Percentiles rank a stretch among this genome's conserved stretches.
These are phyloP conservation scores for Cubamyces sp. DNA, from an alignment of 768 basidiomycete species.

Conservation along the genomic window DNA sequence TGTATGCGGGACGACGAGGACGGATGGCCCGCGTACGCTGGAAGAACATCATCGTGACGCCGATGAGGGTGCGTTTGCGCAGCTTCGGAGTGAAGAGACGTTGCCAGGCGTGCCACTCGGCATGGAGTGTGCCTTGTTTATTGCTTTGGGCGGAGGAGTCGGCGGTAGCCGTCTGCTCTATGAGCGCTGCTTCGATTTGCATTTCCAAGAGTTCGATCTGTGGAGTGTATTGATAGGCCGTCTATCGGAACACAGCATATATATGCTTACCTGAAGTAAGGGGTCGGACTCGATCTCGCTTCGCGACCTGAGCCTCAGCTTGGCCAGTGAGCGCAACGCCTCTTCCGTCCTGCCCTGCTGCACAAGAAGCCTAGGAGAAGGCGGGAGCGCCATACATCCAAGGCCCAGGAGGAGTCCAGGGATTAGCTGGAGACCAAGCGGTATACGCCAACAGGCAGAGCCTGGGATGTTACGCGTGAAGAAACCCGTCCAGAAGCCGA, in stretches of 20 bases:
- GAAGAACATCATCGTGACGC: constrained; percentile 78
- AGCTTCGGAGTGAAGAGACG: constrained; percentile 58
- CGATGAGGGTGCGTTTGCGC: constrained; percentile 66
- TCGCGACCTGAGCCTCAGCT: constrained; percentile 51
- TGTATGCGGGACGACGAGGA: neutral
- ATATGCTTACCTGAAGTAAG: constrained; percentile 47
- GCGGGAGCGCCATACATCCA: constrained; percentile 62
- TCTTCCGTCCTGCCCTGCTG: constrained; percentile 58
- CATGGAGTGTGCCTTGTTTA: constrained; percentile 25
- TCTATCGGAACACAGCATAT: neutral
- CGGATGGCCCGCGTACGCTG: constrained; percentile 65
- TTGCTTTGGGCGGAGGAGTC: neutral
- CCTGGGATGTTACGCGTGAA: constrained; percentile 66
- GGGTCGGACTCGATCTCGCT: constrained; percentile 55
- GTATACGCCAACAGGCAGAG: constrained; percentile 77
- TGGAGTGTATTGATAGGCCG: neutral
- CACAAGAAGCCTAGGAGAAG: constrained; percentile 64
- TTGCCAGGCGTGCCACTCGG: constrained; percentile 55
- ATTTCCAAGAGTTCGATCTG: constrained; percentile 80
- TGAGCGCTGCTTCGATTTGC: constrained; percentile 63
- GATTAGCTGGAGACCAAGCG: constrained; percentile 69
- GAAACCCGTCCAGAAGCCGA: constrained; percentile 86
- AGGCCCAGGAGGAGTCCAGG: constrained; percentile 69
- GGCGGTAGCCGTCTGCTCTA: constrained; percentile 40
- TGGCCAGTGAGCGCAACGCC: constrained; percentile 59